phyloP scores from a whole-genome alignment of 1,284 basidiomycete genomes.

The Trametes polyzona region DNA sequence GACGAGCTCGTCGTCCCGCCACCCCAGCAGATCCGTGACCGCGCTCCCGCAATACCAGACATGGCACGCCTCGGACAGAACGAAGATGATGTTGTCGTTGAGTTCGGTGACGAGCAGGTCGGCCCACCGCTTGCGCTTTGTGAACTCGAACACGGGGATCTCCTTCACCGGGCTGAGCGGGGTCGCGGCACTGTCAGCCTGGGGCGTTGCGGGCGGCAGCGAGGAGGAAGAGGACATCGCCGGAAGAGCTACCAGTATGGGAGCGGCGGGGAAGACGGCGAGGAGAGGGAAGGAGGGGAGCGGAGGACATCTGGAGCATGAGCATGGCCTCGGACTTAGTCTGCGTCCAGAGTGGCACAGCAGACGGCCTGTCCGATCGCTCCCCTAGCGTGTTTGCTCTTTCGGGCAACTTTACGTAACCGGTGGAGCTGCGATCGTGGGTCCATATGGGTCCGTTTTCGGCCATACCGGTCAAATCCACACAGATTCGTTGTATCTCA shows the following conservation, averaged over 20 bases:
- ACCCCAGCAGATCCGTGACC: constrained; percentile 73
- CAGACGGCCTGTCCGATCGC: constrained; percentile 8
- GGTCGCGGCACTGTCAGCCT: neutral
- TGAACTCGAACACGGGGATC: constrained; percentile 68
- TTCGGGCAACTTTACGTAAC: constrained; percentile 8
- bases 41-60: constrained; percentile 76
- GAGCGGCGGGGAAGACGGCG: neutral
- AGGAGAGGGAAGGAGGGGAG: neutral
- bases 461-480: neutral
- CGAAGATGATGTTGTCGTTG: constrained; percentile 71
- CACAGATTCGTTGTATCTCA: neutral
- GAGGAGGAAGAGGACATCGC: neutral
- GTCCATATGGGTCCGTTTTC: constrained; percentile 21
- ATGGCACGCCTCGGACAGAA: constrained; percentile 63
- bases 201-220: neutral
- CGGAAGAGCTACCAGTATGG: too few relatives aligned
- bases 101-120: constrained; percentile 81
- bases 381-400: neutral
- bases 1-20: constrained; percentile 73
- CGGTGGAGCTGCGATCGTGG: constrained; percentile 5
- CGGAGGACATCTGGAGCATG: neutral
- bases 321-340: too few relatives aligned
- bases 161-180: constrained; percentile 19
- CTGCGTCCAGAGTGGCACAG: too few relatives aligned
- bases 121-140: constrained; percentile 84